These are phyloP conservation scores for Bruguiera gymnorhiza DNA, from an alignment of 345 rosid species.

Conservation along the genomic window DNA sequence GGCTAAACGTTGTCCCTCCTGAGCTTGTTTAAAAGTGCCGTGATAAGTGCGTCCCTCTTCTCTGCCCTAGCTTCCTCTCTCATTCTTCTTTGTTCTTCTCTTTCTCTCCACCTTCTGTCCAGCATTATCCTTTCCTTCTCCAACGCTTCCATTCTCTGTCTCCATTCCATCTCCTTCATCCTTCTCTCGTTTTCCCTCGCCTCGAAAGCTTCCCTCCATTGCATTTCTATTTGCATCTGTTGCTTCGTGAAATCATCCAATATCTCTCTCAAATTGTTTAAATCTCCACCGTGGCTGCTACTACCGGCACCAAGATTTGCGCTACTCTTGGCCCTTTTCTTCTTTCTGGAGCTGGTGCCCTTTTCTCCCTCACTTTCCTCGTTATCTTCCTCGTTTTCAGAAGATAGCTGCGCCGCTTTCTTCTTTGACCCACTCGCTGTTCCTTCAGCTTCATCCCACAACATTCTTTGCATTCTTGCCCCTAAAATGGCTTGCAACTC, in stretches of 20 bases:
- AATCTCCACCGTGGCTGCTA: constrained; percentile 9
- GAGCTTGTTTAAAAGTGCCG: constrained; percentile 69
- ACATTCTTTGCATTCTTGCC: constrained; percentile 62
- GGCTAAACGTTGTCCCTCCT: constrained; percentile 47
- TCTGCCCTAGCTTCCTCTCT: constrained; percentile 97
- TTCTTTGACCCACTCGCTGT: constrained; percentile 49
- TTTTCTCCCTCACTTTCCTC: constrained; percentile 52
- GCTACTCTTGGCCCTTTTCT: constrained; percentile 38
- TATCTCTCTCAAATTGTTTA: constrained; percentile 42
- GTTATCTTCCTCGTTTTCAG: constrained; percentile 74
- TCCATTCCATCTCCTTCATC: constrained; percentile 85
- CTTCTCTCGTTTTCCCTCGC: constrained; percentile 74
- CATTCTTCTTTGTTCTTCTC: constrained; percentile 81
- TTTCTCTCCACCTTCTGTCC: constrained; percentile 85
- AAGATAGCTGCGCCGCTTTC: constrained; percentile 53
- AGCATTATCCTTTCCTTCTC: constrained; percentile 83
- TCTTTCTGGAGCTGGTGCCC: constrained; percentile 34
- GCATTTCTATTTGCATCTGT: constrained; percentile 69
- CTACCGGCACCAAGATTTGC: constrained; percentile 6
- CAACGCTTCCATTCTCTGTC: constrained; percentile 69
- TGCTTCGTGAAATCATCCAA: constrained; percentile 82
- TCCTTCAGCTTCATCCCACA: constrained; percentile 78
- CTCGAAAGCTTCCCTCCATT: constrained; percentile 85
- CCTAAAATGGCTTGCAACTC: constrained; percentile 72
- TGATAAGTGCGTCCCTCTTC: constrained; percentile 78